Evolutionary conservation across 257 asterid genomes (phyloP).

Genomic region (Plantago major): DNA sequence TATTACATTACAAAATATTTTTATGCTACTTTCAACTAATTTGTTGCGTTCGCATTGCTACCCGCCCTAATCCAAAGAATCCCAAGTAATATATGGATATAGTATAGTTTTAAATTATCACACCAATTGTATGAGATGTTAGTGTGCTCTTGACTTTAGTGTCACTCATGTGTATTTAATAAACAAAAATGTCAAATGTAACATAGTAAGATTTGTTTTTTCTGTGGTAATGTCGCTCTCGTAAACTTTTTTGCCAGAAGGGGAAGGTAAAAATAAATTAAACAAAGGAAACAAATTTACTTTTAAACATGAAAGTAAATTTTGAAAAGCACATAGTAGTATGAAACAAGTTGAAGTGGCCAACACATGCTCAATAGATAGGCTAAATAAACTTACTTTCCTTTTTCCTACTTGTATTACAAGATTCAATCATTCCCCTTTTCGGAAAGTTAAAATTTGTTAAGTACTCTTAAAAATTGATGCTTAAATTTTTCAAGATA

Average conservation of each 20-base stretch:
- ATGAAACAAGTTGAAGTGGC: slow-evolving; percentile 1
- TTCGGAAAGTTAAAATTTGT: not conserved
- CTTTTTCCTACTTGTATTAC: not conserved
- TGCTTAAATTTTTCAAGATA: not conserved
- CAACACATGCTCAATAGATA: not conserved
- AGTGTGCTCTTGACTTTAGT: not conserved
- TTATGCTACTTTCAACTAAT: too few species aligned
- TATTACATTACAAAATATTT: too few species aligned
- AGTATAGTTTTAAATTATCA: too few species aligned
- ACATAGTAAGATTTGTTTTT: not conserved
- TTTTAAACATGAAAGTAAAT: not conserved
- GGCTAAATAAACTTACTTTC: not conserved
- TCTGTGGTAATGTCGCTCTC: slow-evolving; percentile 4
- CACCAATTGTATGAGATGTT: not conserved
- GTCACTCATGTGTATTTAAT: not conserved
- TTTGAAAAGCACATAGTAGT: not conserved
- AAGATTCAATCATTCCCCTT: not conserved
- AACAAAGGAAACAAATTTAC: not conserved
- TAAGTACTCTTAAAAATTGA: not conserved
- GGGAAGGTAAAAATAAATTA: not conserved
- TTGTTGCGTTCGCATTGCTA: too few species aligned
- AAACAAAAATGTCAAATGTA: not conserved
- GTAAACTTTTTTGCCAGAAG: not conserved
- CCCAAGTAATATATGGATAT: not conserved
- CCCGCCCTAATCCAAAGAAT: not conserved